phyloP scores from a whole-genome alignment of 345 rosid genomes.

The Dipteronia dyeriana region DNA sequence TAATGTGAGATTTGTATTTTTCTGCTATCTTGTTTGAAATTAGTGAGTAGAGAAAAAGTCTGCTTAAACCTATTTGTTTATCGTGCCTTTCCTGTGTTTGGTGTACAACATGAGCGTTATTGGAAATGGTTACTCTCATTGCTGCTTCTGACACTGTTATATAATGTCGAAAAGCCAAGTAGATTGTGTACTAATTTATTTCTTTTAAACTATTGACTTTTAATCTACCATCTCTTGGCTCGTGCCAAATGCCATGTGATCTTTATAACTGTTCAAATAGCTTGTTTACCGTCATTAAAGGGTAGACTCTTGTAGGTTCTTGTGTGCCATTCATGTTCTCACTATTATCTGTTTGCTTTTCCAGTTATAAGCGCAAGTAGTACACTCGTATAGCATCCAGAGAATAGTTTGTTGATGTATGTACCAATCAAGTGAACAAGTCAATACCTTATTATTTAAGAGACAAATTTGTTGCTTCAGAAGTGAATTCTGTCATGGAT shows the following conservation, averaged over 20 bases:
- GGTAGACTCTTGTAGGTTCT: neutral
- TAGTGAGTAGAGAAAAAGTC: too few relatives aligned
- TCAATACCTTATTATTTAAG: neutral
- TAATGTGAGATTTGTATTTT: too few relatives aligned
- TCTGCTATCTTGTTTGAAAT: too few relatives aligned
- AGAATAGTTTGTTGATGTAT: neutral
- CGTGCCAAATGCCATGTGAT: neutral
- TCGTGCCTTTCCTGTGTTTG: neutral
- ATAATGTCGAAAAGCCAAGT: neutral
- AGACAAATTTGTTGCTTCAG: neutral
- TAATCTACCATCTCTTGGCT: neutral
- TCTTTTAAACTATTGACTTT: too few relatives aligned
- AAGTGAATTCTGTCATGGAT: neutral
- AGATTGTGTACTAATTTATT: neutral
- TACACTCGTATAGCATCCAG: neutral
- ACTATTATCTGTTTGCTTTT: neutral
- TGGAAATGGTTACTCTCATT: neutral
- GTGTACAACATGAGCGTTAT: neutral
- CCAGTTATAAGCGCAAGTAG: constrained; percentile 51
- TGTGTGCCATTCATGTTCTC: neutral
- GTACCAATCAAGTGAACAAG: neutral
- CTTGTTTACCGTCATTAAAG: neutral
- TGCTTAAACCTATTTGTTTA: neutral
- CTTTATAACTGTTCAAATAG: neutral
- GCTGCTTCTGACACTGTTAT: neutral